Evolutionary conservation across 257 asterid species (phyloP), one percentile per base, ranked within the genome.

Genomic region (Solanum stenotomum): DNA sequence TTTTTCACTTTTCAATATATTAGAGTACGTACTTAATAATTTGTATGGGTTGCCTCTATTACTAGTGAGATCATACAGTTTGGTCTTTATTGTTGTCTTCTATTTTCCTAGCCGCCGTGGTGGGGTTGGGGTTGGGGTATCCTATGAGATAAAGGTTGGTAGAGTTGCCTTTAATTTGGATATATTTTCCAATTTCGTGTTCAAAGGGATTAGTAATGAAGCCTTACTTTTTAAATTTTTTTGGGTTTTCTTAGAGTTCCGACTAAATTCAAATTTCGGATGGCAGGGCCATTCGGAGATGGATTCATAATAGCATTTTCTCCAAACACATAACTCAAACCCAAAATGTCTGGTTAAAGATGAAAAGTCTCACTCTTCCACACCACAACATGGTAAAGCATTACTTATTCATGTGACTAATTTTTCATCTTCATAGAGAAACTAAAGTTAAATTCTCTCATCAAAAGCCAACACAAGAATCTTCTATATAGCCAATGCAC

Each of bases 341-440:
- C 4, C 1, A 0, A 44, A 0, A 44, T 0, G 1, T 42, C 1
- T 42, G 1, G 3, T 42, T 42, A 0, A 42, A 1, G 14, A 0
- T 42, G 4, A n/a, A n/a, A 5, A 12, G 52, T 44, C 52, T 44
- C 52, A 44, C 42, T 44, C 16, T 5, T 1, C 52, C 52, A 12
- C 49, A 44, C 56, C 56, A 13, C 56, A 46, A 44, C 52, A 12
- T 44, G 52, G 20, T 46, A 46, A 46, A 46, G 56, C 56, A 0
- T 13, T 44, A 44, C 52, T 44, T 27, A 44, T 79, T 46, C 85
- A 81, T 15, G 85, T 44, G 40, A 27, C 9, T 37, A 37, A 38
- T 40, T 1, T 65, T 27, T 44, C 0, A 79, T 79, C 25, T 44
- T 79, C 38, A 15, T 1, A 46, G 10, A 79, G 38, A 29, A 42